These are phyloP conservation scores for Fraxinus sp. DNA, from an alignment of 305 asterid species.

Conservation along the genomic window DNA sequence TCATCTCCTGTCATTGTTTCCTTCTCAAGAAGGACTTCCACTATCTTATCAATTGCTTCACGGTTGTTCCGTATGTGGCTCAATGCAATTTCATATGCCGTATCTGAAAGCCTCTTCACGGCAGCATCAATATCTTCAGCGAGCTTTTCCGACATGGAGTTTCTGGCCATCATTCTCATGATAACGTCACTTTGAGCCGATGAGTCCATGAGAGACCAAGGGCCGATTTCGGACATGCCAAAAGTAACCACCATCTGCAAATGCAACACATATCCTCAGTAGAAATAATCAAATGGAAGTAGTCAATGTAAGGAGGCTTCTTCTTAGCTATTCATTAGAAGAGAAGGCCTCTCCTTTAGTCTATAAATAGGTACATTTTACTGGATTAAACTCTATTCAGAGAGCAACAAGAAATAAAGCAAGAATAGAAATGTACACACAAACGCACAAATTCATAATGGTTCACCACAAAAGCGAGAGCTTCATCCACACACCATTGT, in stretches of 20 bases:
- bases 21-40: conserved; percentile 81
- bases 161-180: conserved; percentile 98
- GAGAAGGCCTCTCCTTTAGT: background rate
- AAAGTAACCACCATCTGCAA: conserved; percentile 88
- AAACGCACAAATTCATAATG: background rate
- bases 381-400: background rate
- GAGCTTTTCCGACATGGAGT: conserved; percentile 93
- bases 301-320: background rate
- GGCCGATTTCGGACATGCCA: conserved; percentile 99
- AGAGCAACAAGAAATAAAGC: background rate
- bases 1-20: conserved; percentile 93
- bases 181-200: conserved; percentile 77
- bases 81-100: conserved; percentile 78
- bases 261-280: background rate
- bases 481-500: background rate
- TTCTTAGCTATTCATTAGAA: background rate
- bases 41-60: conserved; percentile 87
- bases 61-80: conserved; percentile 77
- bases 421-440: background rate
- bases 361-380: background rate
- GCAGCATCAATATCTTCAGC: conserved; percentile 92
- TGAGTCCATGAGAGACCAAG: conserved; percentile 92
- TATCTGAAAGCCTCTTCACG: conserved; percentile 73
- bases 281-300: background rate
- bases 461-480: background rate